These are phyloP conservation scores for Diplodia mutila DNA, from an alignment of 2,329 filamentous ascomycete species.

Conservation along the genomic window DNA sequence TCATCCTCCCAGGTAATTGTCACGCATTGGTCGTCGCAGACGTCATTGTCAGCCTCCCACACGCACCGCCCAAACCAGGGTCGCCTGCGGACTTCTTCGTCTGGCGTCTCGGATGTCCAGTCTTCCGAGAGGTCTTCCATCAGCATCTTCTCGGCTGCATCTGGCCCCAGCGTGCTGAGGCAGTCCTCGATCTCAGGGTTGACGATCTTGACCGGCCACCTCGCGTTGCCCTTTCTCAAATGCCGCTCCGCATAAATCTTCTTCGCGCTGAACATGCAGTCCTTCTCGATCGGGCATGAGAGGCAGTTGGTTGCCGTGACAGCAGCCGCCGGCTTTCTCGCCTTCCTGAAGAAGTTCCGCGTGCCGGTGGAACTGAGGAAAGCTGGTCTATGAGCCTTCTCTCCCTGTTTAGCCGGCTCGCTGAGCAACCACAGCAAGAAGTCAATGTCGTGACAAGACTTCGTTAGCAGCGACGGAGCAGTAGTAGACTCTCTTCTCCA, in stretches of 20 bases:
- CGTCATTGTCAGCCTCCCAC: conserved; percentile 89
- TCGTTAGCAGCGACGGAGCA: conserved; percentile 86
- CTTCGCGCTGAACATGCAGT: conserved; percentile 84
- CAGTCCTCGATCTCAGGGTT: conserved; percentile 88
- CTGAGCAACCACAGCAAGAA: conserved; percentile 83
- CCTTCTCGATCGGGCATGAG: conserved; percentile 71
- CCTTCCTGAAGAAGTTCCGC: conserved; percentile 75
- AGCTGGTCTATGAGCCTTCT: conserved; percentile 66
- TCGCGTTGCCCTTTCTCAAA: conserved; percentile 67
- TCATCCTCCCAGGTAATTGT: conserved; percentile 87
- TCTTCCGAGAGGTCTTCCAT: conserved; percentile 56
- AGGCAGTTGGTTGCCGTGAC: conserved; percentile 85
- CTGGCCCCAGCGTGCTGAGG: conserved; percentile 49
- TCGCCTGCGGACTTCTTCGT: conserved; percentile 52
- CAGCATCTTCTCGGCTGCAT: conserved; percentile 57
- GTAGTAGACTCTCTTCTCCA: conserved; percentile 81
- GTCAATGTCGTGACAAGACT: conserved; percentile 96
- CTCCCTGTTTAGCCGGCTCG: conserved; percentile 13
- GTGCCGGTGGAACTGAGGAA: conserved; percentile 76
- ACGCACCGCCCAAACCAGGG: conserved; percentile 93
- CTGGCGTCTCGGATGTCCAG: conserved; percentile 59
- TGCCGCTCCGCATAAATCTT: conserved; percentile 76
- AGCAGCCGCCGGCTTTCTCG: conserved; percentile 75
- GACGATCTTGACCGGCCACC: conserved; percentile 89
- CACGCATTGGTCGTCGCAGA: conserved; percentile 90